Base-by-base conservation (phyloP, 164 flowering plant genomes). In the Liriodendron chinense region DNA sequence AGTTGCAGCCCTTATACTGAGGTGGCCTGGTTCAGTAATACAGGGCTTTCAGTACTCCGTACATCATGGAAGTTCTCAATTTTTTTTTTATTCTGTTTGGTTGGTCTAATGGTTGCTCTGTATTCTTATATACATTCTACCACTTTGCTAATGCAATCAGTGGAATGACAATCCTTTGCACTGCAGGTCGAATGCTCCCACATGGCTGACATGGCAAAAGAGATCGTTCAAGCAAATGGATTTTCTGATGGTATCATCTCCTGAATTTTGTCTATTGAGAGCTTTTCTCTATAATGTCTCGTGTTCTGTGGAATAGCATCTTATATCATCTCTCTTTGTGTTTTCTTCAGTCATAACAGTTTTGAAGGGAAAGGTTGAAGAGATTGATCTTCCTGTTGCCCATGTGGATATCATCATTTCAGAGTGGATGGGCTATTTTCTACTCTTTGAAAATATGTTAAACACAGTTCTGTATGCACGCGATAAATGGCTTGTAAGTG, bases 391-490 rank as follows among this genome's bases (percentile, higher is more conserved):
- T 67, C 99, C 99, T 47, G 91, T 92, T 59, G 72, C 87, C 43
- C 86, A 94, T 85, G 99, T 96, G 74, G 99, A 96, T 82, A 83
- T 96, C 73, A 96, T 96, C 24, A 87, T 96, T 66, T 96, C 99
- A 61, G 99, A 96, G 78, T 96, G 99, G 99, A 96, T 96, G 99
- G 99, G 99, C 8, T 96, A 96, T 75, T 96, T 96, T 79, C 77
- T 96, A 62, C 81, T 96, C 81, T 96, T 89, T 81, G 99, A 96
- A 80, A 96, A 96, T 82, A 96, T 96, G 99, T 80, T 96, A 70
- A 80, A 96, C 78, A 91, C 98, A 34, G 98, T 96, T 68, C 82
- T 96, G 20, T 94, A 92, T 83, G 98, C 99, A 67, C 99, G 99
- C 71, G 91, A 96, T 78, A 96, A 94, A 84, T 96, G 99, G 99